A percentile compares a stretch with the other conserved stretches of the same genome.
These are phyloP conservation scores for Coprinopsis cinerea DNA, from an alignment of 768 basidiomycete genomes.

Conservation along the genomic window DNA sequence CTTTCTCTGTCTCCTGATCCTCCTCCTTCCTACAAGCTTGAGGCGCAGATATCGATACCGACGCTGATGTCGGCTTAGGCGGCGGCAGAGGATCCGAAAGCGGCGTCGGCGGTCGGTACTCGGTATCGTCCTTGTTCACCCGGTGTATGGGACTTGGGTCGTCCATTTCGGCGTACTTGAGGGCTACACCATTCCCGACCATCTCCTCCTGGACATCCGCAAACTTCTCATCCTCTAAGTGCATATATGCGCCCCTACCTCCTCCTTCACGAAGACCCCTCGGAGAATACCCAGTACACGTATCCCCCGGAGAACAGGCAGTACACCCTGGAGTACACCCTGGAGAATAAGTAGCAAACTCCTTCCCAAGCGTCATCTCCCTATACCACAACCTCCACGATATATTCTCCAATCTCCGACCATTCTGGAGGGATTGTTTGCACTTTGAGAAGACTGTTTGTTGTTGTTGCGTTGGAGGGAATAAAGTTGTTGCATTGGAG, in stretches of 20 bases:
- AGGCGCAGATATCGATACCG: neutral
- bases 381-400: conserved; percentile 83
- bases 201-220: neutral
- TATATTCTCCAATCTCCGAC: conserved; percentile 80
- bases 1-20: too few relatives aligned
- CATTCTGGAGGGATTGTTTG: conserved; percentile 73
- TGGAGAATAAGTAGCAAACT: neutral
- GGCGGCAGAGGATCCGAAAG: neutral
- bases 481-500: neutral
- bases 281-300: neutral
- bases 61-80: neutral
- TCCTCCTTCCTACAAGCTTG: too few relatives aligned
- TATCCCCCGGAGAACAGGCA: neutral
- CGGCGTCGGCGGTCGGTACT: neutral
- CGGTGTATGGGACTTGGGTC: neutral
- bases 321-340: too few relatives aligned
- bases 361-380: conserved; percentile 38
- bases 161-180: neutral
- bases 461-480: neutral
- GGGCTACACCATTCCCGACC: too few relatives aligned
- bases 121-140: neutral
- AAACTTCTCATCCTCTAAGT: neutral
- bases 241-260: neutral
- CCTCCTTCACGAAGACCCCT: neutral
- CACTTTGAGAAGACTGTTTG: conserved; percentile 75